A percentile compares a stretch with the other conserved stretches of the same genome.
phyloP scores from a whole-genome alignment of 2,329 filamentous ascomycete species.

The Elsinoe ampelina region DNA sequence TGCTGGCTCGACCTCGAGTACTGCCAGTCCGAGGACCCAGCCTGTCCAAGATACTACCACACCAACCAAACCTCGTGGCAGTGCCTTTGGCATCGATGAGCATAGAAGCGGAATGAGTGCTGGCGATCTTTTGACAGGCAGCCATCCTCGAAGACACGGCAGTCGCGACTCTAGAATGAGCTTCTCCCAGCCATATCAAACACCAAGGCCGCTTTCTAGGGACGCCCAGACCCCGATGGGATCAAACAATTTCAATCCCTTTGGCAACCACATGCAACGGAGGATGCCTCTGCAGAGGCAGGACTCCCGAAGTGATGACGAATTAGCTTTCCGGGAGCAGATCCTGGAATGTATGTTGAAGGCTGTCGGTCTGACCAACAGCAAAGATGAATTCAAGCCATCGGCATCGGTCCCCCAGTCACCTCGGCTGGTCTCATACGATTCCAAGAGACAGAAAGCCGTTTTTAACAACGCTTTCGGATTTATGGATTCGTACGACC shows the following conservation, averaged over 20 bases:
- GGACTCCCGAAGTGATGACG: conserved; percentile 71
- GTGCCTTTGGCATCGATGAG: conserved; percentile 17
- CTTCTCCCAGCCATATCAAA: conserved; percentile 41
- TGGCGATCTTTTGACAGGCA: conserved; percentile 69
- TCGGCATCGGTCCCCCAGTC: conserved; percentile 74
- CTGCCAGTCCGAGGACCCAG: background rate
- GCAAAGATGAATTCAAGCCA: conserved; percentile 55
- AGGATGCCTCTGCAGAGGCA: conserved; percentile 52
- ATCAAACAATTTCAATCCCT: conserved; percentile 34
- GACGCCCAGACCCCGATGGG: conserved; percentile 38
- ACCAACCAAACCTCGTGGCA: background rate
- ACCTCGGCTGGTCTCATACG: conserved; percentile 73
- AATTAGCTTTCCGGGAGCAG: conserved; percentile 77
- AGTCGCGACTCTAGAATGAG: conserved; percentile 39
- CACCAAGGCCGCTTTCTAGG: conserved; percentile 27
- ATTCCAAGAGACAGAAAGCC: conserved; percentile 69
- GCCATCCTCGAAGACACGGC: conserved; percentile 57
- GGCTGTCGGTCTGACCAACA: conserved; percentile 70
- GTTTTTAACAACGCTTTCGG: conserved; percentile 83
- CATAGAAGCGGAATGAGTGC: conserved; percentile 36
- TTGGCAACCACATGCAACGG: conserved; percentile 26
- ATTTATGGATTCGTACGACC: conserved; percentile 77
- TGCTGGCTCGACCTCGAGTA: background rate
- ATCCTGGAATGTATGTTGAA: conserved; percentile 95
- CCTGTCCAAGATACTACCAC: conserved; percentile 14